phyloP scores from a whole-genome alignment of 306 rosid species.

The Abrus pulchellus region DNA sequence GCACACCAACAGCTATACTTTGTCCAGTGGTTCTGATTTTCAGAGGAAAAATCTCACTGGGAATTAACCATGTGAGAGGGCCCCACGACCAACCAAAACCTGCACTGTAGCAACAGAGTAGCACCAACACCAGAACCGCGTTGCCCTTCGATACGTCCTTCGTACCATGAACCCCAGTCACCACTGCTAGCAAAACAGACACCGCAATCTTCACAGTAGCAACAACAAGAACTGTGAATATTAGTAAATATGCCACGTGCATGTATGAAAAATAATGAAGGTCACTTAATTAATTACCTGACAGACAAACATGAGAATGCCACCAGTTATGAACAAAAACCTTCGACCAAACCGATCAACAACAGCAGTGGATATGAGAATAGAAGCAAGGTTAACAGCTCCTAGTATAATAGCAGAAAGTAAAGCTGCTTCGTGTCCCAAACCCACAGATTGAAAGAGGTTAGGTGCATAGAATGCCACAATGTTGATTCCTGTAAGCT shows the following conservation, averaged over 20 bases:
- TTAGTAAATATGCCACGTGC: background rate
- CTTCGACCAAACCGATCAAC: constrained; percentile 81
- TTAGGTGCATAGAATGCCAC: constrained; percentile 80
- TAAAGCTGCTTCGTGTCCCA: constrained; percentile 66
- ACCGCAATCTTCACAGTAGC: constrained; percentile 58
- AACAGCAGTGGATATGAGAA: constrained; percentile 55
- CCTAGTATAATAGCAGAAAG: constrained; percentile 72
- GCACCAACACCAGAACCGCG: constrained; percentile 59
- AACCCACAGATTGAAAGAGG: constrained; percentile 74
- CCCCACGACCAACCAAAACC: constrained; percentile 98
- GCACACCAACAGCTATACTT: constrained; percentile 62
- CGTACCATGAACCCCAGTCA: constrained; percentile 61
- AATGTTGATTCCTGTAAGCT: constrained; percentile 71
- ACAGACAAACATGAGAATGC: constrained; percentile 66
- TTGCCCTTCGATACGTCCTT: constrained; percentile 58
- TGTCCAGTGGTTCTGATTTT: constrained; percentile 73
- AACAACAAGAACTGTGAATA: background rate
- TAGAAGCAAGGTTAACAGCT: constrained; percentile 55
- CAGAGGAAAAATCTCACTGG: constrained; percentile 80
- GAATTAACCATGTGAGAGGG: constrained; percentile 72
- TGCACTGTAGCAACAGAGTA: constrained; percentile 61
- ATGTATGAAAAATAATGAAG: no score
- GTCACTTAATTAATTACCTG: constrained; percentile 47
- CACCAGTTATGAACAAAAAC: constrained; percentile 69
- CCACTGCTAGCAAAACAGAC: constrained; percentile 58